phyloP scores from a whole-genome alignment of 805 yeast genomes.

The Kluyveromyces aestuarii region DNA sequence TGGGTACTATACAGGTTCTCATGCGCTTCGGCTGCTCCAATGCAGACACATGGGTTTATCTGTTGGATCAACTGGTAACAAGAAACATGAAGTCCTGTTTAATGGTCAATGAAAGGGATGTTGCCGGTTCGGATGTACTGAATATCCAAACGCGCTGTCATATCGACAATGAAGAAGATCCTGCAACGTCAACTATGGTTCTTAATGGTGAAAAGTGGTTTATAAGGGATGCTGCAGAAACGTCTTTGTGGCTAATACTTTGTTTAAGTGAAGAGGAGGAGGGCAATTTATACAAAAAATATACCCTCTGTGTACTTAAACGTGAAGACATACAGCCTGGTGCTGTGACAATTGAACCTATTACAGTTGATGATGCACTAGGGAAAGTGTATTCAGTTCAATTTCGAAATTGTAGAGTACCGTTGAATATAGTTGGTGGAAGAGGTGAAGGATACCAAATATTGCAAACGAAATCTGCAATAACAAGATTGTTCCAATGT shows the following conservation, averaged over 20 bases:
- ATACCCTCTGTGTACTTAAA: slow-evolving; percentile 48
- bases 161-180: slow-evolving; percentile 29
- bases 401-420: slow-evolving; percentile 41
- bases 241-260: slow-evolving; percentile 19
- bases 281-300: slow-evolving; percentile 37
- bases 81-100: slow-evolving; percentile 54
- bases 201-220: slow-evolving; percentile 61
- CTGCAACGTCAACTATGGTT: slow-evolving; percentile 27
- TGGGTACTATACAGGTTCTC: slow-evolving; percentile 24
- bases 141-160: slow-evolving; percentile 44
- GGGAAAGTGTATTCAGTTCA: slow-evolving; percentile 43
- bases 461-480: slow-evolving; percentile 57
- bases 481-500: slow-evolving; percentile 65
- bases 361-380: slow-evolving; percentile 16
- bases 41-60: slow-evolving; percentile 13
- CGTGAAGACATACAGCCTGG: not conserved
- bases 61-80: slow-evolving; percentile 38
- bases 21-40: slow-evolving; percentile 33
- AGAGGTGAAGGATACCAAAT: slow-evolving; percentile 55
- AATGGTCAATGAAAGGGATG: slow-evolving; percentile 55
- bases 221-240: slow-evolving; percentile 61
- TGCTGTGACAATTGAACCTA: not conserved
- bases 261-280: slow-evolving; percentile 21
- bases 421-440: slow-evolving; percentile 33
- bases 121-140: slow-evolving; percentile 53